Base-by-base conservation (phyloP, 2,329 filamentous ascomycete species). In the Pseudogymnoascus sp. region DNA sequence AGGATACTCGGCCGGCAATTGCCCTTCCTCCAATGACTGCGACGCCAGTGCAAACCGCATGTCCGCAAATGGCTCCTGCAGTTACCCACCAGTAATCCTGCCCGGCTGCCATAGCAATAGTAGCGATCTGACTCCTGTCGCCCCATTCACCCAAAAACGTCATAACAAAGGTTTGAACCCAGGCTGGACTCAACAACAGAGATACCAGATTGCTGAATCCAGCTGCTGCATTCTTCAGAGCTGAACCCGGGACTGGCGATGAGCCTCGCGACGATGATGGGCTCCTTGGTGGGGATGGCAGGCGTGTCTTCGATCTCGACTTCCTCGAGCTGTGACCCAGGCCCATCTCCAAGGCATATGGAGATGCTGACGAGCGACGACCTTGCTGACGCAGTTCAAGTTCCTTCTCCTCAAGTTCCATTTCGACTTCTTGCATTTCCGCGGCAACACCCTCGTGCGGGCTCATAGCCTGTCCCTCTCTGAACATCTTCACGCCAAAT, bases 41-140 rank as follows among this genome's bases (percentile, higher is more conserved):
- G 20, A 91, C 87, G 53, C 89, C 88, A 6, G 94, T 97, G 77
- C 94, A 99, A 66, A 93, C 84, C 50, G 84, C 88, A 74, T 99
- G 94, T 8, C 94, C 94, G 53, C 84, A 80, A 36, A 94, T 84
- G 1, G 94, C 93, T 62, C 94, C 94, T 53, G 91, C 80, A 3
- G 91, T 97, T 36, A 99, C 94, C 89, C 91, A 97, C 93, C 93
- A 97, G 75, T 97, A 99, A 73, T 99, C 94, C 74, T 96, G 90
- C 18, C 94, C 94, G 35, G 94, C 93, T 58, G 94, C 94, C 94
- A 99, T 99, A 60, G 94, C 94, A 71, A 99, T 96, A 0, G 94
- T 99, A 20, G 94, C 94, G 70, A 99, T 97, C 77, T 99, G 94
- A 72, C 90, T 96, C 67, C 94, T 86, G 71, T 99, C 94, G 62